Evolutionary conservation across 331 rosid species (phyloP).

Genomic region (Quercus tomentella): DNA sequence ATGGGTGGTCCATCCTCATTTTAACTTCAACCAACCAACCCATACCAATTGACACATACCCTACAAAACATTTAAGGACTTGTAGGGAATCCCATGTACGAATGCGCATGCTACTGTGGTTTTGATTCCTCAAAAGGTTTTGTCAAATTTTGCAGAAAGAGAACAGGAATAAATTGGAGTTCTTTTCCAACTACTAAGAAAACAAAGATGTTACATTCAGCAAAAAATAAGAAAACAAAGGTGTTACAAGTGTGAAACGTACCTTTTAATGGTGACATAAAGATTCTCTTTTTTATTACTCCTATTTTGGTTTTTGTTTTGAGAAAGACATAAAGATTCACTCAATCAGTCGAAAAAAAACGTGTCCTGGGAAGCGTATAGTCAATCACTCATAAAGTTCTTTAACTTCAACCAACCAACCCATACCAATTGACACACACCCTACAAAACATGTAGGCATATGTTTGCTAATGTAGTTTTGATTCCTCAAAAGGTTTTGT

Average conservation of each 20-base stretch:
- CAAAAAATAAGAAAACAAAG: background rate
- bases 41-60: background rate
- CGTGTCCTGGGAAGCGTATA: no score
- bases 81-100: background rate
- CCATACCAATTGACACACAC: background rate
- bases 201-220: no score
- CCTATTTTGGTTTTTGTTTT: no score
- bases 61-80: background rate
- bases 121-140: no score
- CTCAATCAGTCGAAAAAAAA: no score
- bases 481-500: background rate
- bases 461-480: background rate
- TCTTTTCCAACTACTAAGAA: background rate
- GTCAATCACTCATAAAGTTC: no score
- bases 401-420: background rate
- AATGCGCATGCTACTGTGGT: background rate
- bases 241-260: no score
- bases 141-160: background rate
- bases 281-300: no score
- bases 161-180: background rate
- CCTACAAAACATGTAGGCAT: background rate
- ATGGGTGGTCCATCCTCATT: background rate
- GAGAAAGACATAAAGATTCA: no score
- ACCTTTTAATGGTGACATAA: no score
- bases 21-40: background rate